These are phyloP conservation scores for Starmerella powellii DNA, from an alignment of 805 yeast species.

Conservation along the genomic window DNA sequence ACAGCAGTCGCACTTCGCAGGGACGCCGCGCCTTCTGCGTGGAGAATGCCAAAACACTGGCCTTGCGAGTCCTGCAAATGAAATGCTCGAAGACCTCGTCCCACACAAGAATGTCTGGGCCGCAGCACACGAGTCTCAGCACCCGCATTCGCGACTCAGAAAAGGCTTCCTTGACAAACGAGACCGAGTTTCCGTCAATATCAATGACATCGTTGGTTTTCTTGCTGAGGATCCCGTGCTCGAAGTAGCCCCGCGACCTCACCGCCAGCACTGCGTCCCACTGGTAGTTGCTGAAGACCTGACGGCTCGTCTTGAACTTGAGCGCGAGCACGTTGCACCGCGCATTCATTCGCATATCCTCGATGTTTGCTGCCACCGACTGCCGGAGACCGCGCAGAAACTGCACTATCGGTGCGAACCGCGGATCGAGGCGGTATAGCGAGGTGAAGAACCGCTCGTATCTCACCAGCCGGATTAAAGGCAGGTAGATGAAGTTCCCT, in stretches of 20 bases:
- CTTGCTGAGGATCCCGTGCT: slow-evolving; percentile 9
- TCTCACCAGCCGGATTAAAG: slow-evolving; percentile 9
- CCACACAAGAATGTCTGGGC: slow-evolving; percentile 4
- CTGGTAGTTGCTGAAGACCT: slow-evolving; percentile 7
- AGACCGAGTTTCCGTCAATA: slow-evolving; percentile 3
- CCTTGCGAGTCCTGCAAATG: slow-evolving; percentile 3
- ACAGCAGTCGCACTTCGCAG: slow-evolving; percentile 2
- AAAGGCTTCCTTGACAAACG: slow-evolving; percentile 19
- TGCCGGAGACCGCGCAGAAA: slow-evolving; percentile 3
- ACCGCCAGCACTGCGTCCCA: slow-evolving; percentile 19
- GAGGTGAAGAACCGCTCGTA: slow-evolving; percentile 15
- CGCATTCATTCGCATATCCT: neutral
- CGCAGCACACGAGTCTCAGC: slow-evolving; percentile 13
- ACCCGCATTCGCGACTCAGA: neutral
- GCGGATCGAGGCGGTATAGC: neutral
- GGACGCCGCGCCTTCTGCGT: neutral
- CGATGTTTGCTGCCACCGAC: neutral
- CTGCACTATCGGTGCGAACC: slow-evolving; percentile 1
- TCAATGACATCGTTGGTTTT: slow-evolving; percentile 19
- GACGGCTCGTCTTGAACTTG: slow-evolving; percentile 3
- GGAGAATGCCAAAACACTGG: neutral
- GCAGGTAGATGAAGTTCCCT: slow-evolving; percentile 6
- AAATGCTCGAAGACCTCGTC: slow-evolving; percentile 16
- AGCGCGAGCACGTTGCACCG: slow-evolving; percentile 4
- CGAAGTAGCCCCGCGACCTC: slow-evolving; percentile 16